Conservation (phyloP, 805 yeast species). For the Yamadazyma akitaensis region DNA sequence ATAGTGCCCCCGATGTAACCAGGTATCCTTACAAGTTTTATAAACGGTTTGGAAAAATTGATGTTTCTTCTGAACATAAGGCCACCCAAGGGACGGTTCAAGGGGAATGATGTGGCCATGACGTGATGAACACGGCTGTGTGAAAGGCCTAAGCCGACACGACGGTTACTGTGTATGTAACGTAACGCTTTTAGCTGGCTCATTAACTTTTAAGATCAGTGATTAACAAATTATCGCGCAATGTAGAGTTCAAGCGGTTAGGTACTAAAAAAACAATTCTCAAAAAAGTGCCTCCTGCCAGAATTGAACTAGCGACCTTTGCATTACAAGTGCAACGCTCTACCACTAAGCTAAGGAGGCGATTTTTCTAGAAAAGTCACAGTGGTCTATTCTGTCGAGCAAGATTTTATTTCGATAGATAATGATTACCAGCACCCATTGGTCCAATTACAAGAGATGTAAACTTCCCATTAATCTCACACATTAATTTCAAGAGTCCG, state of each 20-base stretch:
- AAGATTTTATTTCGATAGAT: no score
- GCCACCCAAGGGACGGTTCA: not conserved
- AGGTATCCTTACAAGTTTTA: conserved; percentile 59
- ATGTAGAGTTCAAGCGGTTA: not conserved
- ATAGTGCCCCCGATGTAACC: conserved; percentile 85
- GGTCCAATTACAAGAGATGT: no score
- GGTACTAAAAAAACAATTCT: no score
- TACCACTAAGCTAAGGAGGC: conserved; percentile 99
- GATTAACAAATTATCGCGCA: not conserved
- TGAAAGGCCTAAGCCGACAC: not conserved
- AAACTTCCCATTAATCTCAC: no score
- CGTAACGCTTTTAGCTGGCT: conserved; percentile 3
- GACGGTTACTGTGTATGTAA: not conserved
- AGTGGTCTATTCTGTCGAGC: no score
- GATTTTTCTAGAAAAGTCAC: not conserved
- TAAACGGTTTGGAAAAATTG: conserved; percentile 46
- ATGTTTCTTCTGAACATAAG: conserved; percentile 23
- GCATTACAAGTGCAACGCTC: conserved; percentile 99
- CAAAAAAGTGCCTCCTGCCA: conserved; percentile 67
- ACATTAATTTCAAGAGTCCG: no score
- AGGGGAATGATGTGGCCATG: not conserved
- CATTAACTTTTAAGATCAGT: not conserved
- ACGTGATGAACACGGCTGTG: not conserved
- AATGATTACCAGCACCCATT: no score
- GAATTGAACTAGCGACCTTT: conserved; percentile 94